Conservation (phyloP, 352 stramenopile species). For the Globisporangium alternatum region DNA sequence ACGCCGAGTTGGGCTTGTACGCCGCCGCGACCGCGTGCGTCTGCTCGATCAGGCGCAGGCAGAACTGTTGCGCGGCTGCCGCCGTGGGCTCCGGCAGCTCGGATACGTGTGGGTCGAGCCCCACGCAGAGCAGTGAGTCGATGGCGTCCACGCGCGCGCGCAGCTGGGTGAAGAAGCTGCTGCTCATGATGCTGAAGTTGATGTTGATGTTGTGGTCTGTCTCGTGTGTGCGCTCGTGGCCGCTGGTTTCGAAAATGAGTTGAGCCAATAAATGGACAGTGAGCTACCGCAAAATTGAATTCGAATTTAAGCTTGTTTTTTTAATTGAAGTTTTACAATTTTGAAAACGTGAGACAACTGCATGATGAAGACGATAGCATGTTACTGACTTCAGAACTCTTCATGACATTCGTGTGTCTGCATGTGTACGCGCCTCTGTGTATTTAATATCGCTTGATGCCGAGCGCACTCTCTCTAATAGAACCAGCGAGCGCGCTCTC, state of each 20-base stretch:
- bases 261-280: not conserved
- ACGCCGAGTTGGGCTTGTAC: constrained; percentile 99
- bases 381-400: no score
- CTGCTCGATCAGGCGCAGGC: constrained; percentile 92
- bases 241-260: constrained; percentile 1
- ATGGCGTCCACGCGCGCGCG: constrained; percentile 82
- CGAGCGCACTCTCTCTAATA: no score
- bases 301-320: not conserved
- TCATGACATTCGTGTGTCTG: no score
- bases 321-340: not conserved
- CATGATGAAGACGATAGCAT: not conserved
- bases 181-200: constrained; percentile 23
- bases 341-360: not conserved
- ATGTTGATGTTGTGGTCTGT: not conserved
- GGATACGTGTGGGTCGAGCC: constrained; percentile 94
- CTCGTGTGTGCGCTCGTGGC: constrained; percentile 3
- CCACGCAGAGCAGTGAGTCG: constrained; percentile 97
- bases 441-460: no score
- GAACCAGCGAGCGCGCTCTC: no score
- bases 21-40: constrained; percentile 91
- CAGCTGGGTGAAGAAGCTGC: constrained; percentile 87
- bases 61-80: constrained; percentile 93
- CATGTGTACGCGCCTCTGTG: no score
- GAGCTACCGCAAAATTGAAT: not conserved
- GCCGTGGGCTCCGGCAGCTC: constrained; percentile 82